phyloP scores from a whole-genome alignment of 495 filamentous ascomycete genomes.

The Letharia columbiana region DNA sequence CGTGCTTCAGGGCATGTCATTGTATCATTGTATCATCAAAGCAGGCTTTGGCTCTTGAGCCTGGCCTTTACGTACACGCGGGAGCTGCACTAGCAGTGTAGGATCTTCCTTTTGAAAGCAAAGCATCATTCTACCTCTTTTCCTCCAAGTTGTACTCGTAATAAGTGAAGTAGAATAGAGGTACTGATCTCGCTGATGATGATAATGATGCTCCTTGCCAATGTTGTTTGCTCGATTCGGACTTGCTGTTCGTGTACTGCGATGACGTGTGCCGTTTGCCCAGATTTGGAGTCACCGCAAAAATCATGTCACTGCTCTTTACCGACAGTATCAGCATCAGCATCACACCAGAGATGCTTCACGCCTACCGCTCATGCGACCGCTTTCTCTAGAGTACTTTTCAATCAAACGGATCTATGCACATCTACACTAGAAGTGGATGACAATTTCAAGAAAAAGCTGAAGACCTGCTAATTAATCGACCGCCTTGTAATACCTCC shows the following conservation, averaged over 20 bases:
- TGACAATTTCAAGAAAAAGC: neutral
- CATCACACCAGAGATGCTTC: neutral
- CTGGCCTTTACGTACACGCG: slow-evolving; percentile 4
- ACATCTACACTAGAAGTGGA: neutral
- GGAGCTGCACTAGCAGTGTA: neutral
- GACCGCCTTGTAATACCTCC: neutral
- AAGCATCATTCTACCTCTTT: neutral
- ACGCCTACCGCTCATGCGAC: neutral
- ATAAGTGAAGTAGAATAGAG: neutral
- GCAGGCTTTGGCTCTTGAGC: neutral
- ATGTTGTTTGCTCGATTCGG: neutral
- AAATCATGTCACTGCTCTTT: neutral
- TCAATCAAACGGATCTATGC: neutral
- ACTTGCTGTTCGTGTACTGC: neutral
- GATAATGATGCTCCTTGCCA: neutral
- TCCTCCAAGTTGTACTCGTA: neutral
- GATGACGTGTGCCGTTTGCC: neutral
- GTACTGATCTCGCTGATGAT: neutral
- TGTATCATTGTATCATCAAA: slow-evolving; percentile 12
- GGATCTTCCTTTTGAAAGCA: neutral
- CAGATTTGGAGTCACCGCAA: neutral
- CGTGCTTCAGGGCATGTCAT: neutral
- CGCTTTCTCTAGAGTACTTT: neutral
- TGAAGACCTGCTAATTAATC: neutral
- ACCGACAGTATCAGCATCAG: neutral